Conservation (phyloP, 129 eudicot genomes). For the Sambucus nigra region DNA sequence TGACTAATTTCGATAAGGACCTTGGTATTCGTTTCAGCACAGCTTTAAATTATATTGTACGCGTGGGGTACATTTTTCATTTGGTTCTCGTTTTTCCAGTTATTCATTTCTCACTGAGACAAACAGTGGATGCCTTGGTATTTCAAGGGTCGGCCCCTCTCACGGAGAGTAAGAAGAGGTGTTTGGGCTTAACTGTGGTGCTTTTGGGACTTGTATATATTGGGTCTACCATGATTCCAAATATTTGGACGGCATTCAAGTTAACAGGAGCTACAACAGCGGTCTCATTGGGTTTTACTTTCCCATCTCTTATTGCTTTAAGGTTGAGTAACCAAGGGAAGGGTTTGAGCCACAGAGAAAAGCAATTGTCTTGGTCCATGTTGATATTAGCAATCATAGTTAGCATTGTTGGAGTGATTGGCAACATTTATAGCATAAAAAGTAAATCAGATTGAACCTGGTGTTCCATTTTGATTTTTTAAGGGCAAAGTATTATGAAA, state of each 20-base stretch:
- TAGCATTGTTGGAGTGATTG: conserved; percentile 66
- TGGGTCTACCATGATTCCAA: conserved; percentile 88
- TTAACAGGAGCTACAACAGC: conserved; percentile 98
- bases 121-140: conserved; percentile 64
- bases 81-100: conserved; percentile 89
- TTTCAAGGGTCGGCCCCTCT: conserved; percentile 61
- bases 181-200: conserved; percentile 44
- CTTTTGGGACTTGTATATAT: conserved; percentile 55
- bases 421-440: conserved; percentile 62
- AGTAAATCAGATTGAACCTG: conserved; percentile 35
- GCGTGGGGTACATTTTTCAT: conserved; percentile 81
- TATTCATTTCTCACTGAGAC: conserved; percentile 81
- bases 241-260: conserved; percentile 94
- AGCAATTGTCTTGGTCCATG: conserved; percentile 70
- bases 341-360: conserved; percentile 48
- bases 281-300: conserved; percentile 83
- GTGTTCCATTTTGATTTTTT: conserved; percentile 3
- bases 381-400: conserved; percentile 65
- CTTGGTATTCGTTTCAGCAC: conserved; percentile 79
- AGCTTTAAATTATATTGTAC: conserved; percentile 67
- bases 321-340: conserved; percentile 60
- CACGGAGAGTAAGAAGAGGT: conserved; percentile 71
- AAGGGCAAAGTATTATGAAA: background rate
- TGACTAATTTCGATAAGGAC: conserved; percentile 79
- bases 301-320: conserved; percentile 79